Percentiles rank a stretch among this genome's conserved stretches.
Evolutionary conservation across 495 filamentous ascomycete genomes (phyloP).

Genomic region (Podospora anserina): DNA sequence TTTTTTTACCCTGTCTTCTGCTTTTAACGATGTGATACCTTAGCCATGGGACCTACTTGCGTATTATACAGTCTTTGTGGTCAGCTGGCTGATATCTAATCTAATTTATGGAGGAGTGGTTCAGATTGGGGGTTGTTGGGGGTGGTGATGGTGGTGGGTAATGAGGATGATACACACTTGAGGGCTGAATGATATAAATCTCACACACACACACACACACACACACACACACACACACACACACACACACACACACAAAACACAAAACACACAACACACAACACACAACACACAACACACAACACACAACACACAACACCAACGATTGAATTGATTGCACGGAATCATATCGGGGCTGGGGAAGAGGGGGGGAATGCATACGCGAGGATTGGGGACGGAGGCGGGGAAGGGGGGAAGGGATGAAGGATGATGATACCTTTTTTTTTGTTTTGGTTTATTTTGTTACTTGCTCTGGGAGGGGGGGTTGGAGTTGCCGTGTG

Average conservation of each 20-base stretch:
- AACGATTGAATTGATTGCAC: background rate
- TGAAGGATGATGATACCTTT: background rate
- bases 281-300: background rate
- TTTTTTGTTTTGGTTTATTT: background rate
- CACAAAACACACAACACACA: too few species aligned
- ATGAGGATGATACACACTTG: background rate
- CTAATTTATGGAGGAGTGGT: background rate
- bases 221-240: too few species aligned
- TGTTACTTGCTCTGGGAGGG: background rate
- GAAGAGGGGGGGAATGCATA: background rate
- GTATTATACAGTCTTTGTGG: background rate
- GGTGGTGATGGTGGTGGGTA: background rate
- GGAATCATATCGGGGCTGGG: background rate
- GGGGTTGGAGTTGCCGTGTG: background rate
- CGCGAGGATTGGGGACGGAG: background rate
- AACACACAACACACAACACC: background rate
- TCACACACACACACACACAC: background rate
- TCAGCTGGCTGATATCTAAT: constrained; percentile 7
- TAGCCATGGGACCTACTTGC: background rate
- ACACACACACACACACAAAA: background rate
- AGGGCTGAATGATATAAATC: background rate
- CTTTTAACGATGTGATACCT: background rate
- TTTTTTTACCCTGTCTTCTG: background rate
- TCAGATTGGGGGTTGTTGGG: background rate
- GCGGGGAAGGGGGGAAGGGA: background rate